These are phyloP conservation scores for Psidium guajava DNA, from an alignment of 345 rosid genomes.

Conservation along the genomic window DNA sequence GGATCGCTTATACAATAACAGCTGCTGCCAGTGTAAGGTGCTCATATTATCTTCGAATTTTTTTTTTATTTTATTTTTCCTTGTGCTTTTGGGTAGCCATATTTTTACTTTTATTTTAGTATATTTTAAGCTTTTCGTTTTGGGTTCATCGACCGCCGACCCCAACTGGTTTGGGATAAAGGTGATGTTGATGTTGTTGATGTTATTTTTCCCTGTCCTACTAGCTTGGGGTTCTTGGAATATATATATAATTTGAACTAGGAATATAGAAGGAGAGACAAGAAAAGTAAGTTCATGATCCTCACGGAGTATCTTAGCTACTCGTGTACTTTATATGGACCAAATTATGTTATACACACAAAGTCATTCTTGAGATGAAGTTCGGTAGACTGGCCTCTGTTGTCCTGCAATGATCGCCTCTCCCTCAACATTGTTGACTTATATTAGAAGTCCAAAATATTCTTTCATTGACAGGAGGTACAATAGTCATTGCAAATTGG, in stretches of 20 bases:
- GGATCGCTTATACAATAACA: conserved; percentile 35
- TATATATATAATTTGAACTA: background rate
- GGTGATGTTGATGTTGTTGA: too few species aligned
- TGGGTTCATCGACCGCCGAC: too few species aligned
- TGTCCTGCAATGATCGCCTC: background rate
- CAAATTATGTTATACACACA: background rate
- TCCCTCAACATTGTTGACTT: background rate
- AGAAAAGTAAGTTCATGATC: background rate
- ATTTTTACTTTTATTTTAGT: too few species aligned
- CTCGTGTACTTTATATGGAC: background rate
- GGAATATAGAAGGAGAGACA: background rate
- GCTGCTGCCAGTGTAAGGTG: conserved; percentile 42
- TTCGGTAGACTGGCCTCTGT: background rate
- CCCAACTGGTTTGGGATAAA: too few species aligned
- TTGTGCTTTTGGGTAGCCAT: too few species aligned
- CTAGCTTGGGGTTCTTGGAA: background rate
- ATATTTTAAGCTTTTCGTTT: too few species aligned
- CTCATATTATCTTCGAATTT: background rate
- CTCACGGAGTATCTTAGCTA: background rate
- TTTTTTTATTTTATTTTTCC: background rate
- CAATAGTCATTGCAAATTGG: background rate
- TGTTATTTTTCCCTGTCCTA: background rate
- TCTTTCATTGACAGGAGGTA: background rate
- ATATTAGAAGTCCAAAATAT: background rate
- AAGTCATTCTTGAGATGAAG: background rate